Conservation (phyloP, 441 rosid species). For the Gossypium gossypioides region DNA sequence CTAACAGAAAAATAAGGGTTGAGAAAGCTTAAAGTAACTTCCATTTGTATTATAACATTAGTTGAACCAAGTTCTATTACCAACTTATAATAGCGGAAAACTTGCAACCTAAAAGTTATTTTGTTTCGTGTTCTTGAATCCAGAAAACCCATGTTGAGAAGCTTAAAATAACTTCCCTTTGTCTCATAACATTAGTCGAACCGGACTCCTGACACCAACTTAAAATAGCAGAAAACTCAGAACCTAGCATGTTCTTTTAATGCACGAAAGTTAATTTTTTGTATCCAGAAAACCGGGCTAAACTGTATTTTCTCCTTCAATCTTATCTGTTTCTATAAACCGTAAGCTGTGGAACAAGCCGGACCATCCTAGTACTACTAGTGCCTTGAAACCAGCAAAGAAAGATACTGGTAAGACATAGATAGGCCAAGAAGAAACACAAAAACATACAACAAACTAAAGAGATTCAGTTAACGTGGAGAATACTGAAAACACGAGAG, state of each 20-base stretch:
- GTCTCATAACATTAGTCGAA: not conserved
- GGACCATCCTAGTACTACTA: not conserved
- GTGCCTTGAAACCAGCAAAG: not conserved
- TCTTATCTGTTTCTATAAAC: not conserved
- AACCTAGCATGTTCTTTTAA: not conserved
- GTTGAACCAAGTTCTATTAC: not conserved
- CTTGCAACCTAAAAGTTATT: not conserved
- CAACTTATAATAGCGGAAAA: not conserved
- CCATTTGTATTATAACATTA: not conserved
- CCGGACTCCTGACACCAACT: not conserved
- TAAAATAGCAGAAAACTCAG: not conserved
- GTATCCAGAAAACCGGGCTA: not conserved
- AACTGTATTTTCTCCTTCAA: not conserved
- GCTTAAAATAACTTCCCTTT: not conserved
- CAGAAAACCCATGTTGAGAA: not conserved
- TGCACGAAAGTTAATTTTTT: not conserved
- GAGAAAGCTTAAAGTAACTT: not conserved
- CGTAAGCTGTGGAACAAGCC: not conserved
- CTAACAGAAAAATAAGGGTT: constrained; percentile 23
- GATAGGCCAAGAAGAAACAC: not conserved
- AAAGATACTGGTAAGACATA: not conserved
- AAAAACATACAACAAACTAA: not conserved
- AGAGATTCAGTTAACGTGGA: not conserved
- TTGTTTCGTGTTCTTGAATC: not conserved
- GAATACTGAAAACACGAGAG: not conserved